Evolutionary conservation across 2,329 filamentous ascomycete species (phyloP), one percentile per base, ranked within the genome.

Genomic region (Aspergillus pseudoglaucus): DNA sequence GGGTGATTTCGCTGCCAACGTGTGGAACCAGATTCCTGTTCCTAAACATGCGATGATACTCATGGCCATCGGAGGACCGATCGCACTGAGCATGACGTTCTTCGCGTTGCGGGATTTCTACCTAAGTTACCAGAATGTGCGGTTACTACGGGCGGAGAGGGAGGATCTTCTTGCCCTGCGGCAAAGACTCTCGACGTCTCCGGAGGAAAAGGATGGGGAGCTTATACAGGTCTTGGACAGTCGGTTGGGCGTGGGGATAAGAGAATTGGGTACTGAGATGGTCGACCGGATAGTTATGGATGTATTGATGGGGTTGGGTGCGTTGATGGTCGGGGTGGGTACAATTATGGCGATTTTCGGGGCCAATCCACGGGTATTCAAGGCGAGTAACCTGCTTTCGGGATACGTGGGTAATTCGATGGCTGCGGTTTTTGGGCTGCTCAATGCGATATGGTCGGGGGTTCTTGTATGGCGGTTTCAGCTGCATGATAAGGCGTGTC

Each of bases 1-100:
- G 0, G 71, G 72, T 2, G 78, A 81, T 53, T 81, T 81, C 47
- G 76, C 78, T 0, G 78, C 78, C 47, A 81, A 81, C 47, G 71
- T 81, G 1, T 81, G 76, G 75, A 81, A 81, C 52, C 52, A 72
- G 1, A 63, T 71, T 0, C 78, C 77, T 0, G 69, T 78, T 0
- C 78, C 78, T 0, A 53, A 58, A 1, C 74, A 74, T 44, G 78
- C 75, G 7, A 60, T 72, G 0, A 69, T 73, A 0, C 61, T 80
- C 4, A 80, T 81, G 78, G 76, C 65, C 0, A 61, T 80, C 3
- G 78, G 78, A 1, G 79, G 73, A 0, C 69, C 70, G 0, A 51
- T 73, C 2, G 77, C 78, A 0, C 62, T 77, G 0, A 47, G 68
- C 2, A 65, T 78, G 40, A 69, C 71, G 0, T 49, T 71, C n/a